Percentiles rank a stretch among this genome's conserved stretches.
These are phyloP conservation scores for Ulvella scutata DNA, from an alignment of 139 green algal species.

Conservation along the genomic window DNA sequence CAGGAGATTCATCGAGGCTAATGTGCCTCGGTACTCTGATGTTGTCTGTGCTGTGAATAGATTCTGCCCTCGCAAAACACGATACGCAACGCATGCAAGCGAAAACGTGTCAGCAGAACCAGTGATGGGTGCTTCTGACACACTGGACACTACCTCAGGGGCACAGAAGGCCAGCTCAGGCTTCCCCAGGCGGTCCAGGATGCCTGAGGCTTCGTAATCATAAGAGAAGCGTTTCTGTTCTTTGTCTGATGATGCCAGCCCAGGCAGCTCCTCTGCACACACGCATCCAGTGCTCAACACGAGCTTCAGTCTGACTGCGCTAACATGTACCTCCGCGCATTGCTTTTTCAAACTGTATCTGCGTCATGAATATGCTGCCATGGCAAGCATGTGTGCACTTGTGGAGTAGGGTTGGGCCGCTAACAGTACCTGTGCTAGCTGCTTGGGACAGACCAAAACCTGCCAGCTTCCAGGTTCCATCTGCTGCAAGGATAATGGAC, in stretches of 20 bases:
- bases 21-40: neutral
- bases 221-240: neutral
- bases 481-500: neutral
- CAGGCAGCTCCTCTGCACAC: neutral
- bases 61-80: neutral
- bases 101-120: neutral
- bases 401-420: too few relatives aligned
- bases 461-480: neutral
- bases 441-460: neutral
- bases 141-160: neutral
- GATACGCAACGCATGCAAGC: neutral
- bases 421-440: too few relatives aligned
- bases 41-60: neutral
- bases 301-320: too few relatives aligned
- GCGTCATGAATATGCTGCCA: too few relatives aligned
- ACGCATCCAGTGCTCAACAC: too few relatives aligned
- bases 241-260: too few relatives aligned
- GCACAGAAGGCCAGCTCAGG: neutral
- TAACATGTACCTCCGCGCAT: too few relatives aligned
- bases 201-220: neutral
- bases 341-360: too few relatives aligned
- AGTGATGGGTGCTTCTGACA: neutral
- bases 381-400: too few relatives aligned
- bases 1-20: neutral
- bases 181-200: neutral